Evolutionary conservation across 768 basidiomycete species (phyloP), one percentile per base, ranked within the genome.

Genomic region (Tephrocybe sp.): DNA sequence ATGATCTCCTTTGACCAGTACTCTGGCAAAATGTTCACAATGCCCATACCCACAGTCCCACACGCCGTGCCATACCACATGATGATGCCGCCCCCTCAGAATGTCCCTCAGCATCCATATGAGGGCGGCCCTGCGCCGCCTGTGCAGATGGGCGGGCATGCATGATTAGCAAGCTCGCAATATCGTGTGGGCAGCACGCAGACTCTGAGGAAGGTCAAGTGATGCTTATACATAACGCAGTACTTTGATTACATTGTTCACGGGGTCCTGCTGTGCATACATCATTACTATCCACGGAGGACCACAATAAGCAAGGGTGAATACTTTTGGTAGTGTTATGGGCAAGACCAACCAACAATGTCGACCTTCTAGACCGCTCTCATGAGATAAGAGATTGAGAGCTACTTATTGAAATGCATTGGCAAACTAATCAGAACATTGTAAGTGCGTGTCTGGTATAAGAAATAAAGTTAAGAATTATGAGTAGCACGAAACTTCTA

Each of bases 41-140:
- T 53, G 49, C 48, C 55, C 60, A 42, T 49, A 28, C 51, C 56
- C 61, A 55, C 69, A 93, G 91, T 92, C 65, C 84, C 85, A 68
- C 91, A 92, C 59, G 88, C 91, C 27, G 82, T 89, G 56, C 86
- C 88, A 39, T 93, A 92, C 65, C 86, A 80, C n/a, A 89, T 90
- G 87, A 92, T 92, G 89, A 90, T 91, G 86, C 87, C 84, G 47
- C 87, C 86, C 47, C 86, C 86, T 6, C 83, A 85, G 42, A 79
- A 75, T 49, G 78, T 72, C 36, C 80, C 79, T 32, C 86, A 84
- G 54, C 89, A 90, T 62, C 79, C 78, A 27, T 92, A 91, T 67
- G 88, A 92, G 38, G 82, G 77, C 52, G 80, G 78, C 15, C 81
- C 83, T 50, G 79, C 84, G 27, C 82, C 79, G 45, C 86, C 82